These are phyloP conservation scores for Euphorbia pulcherrima DNA, from an alignment of 345 rosid genomes.

Conservation along the genomic window DNA sequence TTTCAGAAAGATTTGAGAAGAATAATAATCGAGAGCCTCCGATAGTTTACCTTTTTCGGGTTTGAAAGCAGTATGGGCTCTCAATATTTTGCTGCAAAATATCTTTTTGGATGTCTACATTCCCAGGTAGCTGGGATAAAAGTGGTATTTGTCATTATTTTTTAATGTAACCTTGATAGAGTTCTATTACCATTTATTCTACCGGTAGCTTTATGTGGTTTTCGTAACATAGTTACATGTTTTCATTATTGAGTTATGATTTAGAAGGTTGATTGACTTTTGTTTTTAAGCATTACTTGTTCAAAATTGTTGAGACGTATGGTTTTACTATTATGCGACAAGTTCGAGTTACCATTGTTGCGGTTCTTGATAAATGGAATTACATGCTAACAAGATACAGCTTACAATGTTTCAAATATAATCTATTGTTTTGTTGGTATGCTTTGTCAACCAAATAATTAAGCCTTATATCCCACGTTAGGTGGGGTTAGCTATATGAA, in stretches of 20 bases:
- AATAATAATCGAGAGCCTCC: conserved; percentile 28
- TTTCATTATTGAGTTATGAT: neutral
- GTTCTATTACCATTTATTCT: neutral
- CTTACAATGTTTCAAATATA: too few species aligned
- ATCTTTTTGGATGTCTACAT: neutral
- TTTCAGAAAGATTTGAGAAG: conserved; percentile 26
- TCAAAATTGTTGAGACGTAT: too few species aligned
- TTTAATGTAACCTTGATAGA: neutral
- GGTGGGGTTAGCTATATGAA: too few species aligned
- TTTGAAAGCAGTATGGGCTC: neutral
- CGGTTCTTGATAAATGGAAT: too few species aligned
- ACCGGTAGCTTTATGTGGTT: neutral
- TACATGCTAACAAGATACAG: too few species aligned
- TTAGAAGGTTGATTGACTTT: too few species aligned
- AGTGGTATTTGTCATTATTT: neutral
- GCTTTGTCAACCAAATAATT: too few species aligned
- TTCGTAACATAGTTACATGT: neutral
- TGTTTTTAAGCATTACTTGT: too few species aligned
- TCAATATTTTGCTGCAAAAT: conserved; percentile 5
- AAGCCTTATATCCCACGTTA: too few species aligned
- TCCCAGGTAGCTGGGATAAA: neutral
- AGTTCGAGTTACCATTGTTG: too few species aligned
- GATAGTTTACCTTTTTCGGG: conserved; percentile 14
- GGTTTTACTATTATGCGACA: too few species aligned
- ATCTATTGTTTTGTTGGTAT: too few species aligned